phyloP scores from a whole-genome alignment of 768 basidiomycete genomes.

The Tylopilus vinaceipallidus region DNA sequence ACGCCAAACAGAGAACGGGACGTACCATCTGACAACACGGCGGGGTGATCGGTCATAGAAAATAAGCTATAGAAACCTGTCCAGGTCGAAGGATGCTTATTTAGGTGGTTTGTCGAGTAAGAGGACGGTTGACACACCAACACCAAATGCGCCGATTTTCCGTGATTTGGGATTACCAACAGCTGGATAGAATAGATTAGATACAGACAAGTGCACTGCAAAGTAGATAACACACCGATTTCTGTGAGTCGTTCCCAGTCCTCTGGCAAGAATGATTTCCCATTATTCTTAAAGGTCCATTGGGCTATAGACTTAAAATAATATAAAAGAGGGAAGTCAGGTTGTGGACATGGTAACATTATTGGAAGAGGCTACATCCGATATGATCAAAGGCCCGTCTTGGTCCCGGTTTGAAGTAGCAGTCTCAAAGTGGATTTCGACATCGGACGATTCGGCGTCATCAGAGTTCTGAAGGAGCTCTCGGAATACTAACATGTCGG shows the following conservation, averaged over 20 bases:
- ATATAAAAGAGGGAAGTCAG: too few species aligned
- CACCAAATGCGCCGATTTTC: slow-evolving; percentile 92
- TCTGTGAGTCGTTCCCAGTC: slow-evolving; percentile 91
- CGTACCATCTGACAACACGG: slow-evolving; percentile 69
- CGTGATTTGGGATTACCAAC: slow-evolving; percentile 93
- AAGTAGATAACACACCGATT: slow-evolving; percentile 53
- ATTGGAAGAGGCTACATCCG: too few species aligned
- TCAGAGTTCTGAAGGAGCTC: not conserved
- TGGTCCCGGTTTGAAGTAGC: slow-evolving; percentile 27
- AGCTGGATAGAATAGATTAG: slow-evolving; percentile 41
- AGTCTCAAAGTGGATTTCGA: slow-evolving; percentile 78
- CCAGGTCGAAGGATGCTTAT: not conserved
- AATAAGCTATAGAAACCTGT: slow-evolving; percentile 74
- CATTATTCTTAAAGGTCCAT: slow-evolving; percentile 40
- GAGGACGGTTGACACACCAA: slow-evolving; percentile 43
- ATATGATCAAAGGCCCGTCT: too few species aligned
- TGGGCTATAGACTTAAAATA: slow-evolving; percentile 23
- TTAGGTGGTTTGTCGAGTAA: not conserved
- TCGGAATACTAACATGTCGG: slow-evolving; percentile 57
- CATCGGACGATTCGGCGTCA: slow-evolving; percentile 49
- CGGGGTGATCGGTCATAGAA: slow-evolving; percentile 75
- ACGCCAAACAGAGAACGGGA: slow-evolving; percentile 16
- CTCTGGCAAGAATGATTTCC: slow-evolving; percentile 73
- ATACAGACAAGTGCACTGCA: not conserved
- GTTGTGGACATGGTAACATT: too few species aligned